Percentiles rank a stretch among this genome's conserved stretches.
phyloP scores from a whole-genome alignment of 768 basidiomycete genomes.

The Sistotremastrum niveocremeum region DNA sequence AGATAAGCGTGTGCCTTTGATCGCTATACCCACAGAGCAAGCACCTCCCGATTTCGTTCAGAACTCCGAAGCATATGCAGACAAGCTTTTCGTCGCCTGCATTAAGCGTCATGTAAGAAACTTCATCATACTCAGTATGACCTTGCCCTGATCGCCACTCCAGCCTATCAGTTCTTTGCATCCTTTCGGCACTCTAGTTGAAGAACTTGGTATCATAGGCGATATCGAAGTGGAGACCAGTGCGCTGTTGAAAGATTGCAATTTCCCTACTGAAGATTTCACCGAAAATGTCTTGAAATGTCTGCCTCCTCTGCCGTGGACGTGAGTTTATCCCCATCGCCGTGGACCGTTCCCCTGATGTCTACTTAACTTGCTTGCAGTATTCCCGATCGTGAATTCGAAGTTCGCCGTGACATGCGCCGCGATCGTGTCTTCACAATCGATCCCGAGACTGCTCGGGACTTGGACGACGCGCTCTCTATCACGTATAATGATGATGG shows the following conservation, averaged over 20 bases:
- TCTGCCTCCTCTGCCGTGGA: slow-evolving; percentile 91
- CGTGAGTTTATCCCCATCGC: slow-evolving; percentile 32
- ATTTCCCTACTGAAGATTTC: slow-evolving; percentile 97
- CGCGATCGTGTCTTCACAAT: slow-evolving; percentile 82
- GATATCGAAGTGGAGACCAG: slow-evolving; percentile 97
- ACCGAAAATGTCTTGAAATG: slow-evolving; percentile 91
- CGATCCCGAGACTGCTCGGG: slow-evolving; percentile 80
- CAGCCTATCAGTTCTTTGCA: slow-evolving; percentile 92
- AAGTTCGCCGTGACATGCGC: slow-evolving; percentile 80
- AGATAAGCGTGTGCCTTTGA: slow-evolving; percentile 95
- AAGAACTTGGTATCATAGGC: slow-evolving; percentile 97
- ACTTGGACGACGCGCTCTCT: slow-evolving; percentile 91
- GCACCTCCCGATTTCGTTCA: slow-evolving; percentile 94
- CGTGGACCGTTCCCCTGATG: neutral
- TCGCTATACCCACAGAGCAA: slow-evolving; percentile 98
- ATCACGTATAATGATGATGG: slow-evolving; percentile 84
- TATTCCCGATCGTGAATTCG: slow-evolving; percentile 80
- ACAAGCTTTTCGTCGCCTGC: slow-evolving; percentile 91
- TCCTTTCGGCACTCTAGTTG: slow-evolving; percentile 96
- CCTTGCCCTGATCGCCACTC: slow-evolving; percentile 10
- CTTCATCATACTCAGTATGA: slow-evolving; percentile 5
- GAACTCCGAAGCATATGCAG: slow-evolving; percentile 79
- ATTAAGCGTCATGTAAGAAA: slow-evolving; percentile 89
- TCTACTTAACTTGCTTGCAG: slow-evolving; percentile 21
- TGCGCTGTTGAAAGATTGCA: slow-evolving; percentile 94